Percentiles rank a stretch among this genome's conserved stretches.
Conservation (phyloP, 2,329 filamentous ascomycete species). For the Botrytis byssoidea region DNA sequence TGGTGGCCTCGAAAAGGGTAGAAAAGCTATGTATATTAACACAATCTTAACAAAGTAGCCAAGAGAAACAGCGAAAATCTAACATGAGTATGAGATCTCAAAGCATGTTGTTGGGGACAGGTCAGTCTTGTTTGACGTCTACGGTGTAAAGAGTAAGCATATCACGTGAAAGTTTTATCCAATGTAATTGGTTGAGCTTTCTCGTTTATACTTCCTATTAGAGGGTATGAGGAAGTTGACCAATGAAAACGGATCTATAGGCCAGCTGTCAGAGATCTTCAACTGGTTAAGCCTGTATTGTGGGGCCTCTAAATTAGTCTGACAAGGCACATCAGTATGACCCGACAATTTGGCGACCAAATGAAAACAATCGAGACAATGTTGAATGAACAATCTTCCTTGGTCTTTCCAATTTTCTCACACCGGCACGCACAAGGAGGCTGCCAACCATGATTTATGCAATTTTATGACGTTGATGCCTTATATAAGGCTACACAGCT, state of each 20-base stretch:
- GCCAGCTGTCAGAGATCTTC: neutral
- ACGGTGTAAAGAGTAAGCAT: neutral
- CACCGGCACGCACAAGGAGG: neutral
- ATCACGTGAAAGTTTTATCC: neutral
- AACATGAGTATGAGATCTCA: neutral
- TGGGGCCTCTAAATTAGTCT: neutral
- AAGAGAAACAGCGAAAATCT: neutral
- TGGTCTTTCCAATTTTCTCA: neutral
- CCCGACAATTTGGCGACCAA: neutral
- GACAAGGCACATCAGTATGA: neutral
- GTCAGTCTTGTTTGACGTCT: neutral
- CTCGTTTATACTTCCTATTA: constrained; percentile 10
- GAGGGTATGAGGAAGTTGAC: constrained; percentile 16
- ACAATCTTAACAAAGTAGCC: neutral
- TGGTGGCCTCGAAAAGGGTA: constrained; percentile 11
- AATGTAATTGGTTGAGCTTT: neutral
- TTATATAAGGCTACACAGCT: neutral
- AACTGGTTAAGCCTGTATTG: neutral
- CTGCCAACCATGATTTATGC: neutral
- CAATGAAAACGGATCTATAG: neutral
- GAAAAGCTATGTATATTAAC: neutral
- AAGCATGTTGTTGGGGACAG: neutral
- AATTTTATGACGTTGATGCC: neutral
- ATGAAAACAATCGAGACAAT: too few species aligned
- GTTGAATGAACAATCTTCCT: neutral